These are phyloP conservation scores for Komagataella ulmi DNA, from an alignment of 805 yeast genomes.

Conservation along the genomic window DNA sequence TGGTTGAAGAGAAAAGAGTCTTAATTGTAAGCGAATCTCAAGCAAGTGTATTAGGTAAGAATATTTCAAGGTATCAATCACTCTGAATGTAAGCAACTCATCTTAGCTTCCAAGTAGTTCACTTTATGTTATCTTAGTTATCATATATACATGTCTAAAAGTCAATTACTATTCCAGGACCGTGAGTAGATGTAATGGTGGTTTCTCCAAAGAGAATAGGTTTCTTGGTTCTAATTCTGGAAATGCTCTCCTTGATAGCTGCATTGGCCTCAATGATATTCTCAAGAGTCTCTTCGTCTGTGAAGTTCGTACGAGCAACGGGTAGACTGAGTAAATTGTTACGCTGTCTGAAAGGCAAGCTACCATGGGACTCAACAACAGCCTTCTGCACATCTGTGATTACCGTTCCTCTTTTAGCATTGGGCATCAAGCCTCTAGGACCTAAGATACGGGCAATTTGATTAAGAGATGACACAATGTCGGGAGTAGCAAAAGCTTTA, in stretches of 20 bases:
- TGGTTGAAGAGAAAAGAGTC: not conserved
- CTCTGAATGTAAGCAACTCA: slow-evolving; percentile 1
- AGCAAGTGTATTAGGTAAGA: not conserved
- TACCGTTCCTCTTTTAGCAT: slow-evolving; percentile 77
- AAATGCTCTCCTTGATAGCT: slow-evolving; percentile 40
- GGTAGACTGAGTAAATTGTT: slow-evolving; percentile 48
- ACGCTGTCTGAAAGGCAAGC: slow-evolving; percentile 69
- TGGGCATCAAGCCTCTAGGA: slow-evolving; percentile 83
- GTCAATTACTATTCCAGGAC: slow-evolving; percentile 68
- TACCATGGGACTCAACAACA: slow-evolving; percentile 45
- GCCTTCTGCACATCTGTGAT: slow-evolving; percentile 44
- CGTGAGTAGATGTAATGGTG: slow-evolving; percentile 53
- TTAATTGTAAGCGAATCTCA: not conserved
- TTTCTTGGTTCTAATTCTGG: slow-evolving; percentile 48
- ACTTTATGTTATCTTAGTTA: not conserved
- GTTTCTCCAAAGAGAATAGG: slow-evolving; percentile 63
- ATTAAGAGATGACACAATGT: slow-evolving; percentile 47
- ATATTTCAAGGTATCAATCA: not conserved
- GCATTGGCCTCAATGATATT: slow-evolving; percentile 58
- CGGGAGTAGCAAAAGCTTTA: slow-evolving; percentile 78
- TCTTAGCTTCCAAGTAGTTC: not conserved
- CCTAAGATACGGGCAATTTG: slow-evolving; percentile 74
- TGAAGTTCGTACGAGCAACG: slow-evolving; percentile 65
- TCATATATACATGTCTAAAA: slow-evolving; percentile 12
- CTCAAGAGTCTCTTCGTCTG: slow-evolving; percentile 60